Evolutionary conservation across 176 grass and related monocot genomes (phyloP), one percentile per base, ranked within the genome.

Genomic region (Areca catechu): DNA sequence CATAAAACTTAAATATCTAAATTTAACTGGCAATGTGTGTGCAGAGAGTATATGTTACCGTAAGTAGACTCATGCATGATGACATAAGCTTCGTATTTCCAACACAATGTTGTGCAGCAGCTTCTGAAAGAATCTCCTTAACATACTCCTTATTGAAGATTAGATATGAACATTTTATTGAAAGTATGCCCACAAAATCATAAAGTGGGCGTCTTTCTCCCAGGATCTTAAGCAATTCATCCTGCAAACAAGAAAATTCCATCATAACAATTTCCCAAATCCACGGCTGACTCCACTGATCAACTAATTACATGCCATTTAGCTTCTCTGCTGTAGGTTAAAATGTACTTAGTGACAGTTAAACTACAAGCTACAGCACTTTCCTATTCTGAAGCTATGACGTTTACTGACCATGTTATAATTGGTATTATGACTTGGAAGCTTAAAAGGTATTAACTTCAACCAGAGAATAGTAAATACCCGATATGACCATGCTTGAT

Each of bases 31-130:
- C 29, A 34, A 9, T 5, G 29, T 34, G 29, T 34, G 29, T 9
- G 29, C 29, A 9, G 29, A 34, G 29, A 34, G 29, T 34, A 34
- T 54, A 71, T 54, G 27, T 61, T 93, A 98, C 94, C 76, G 88
- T 93, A 66, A 89, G 76, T 71, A 98, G 83, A 83, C 89, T 68
- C 94, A 98, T 98, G 88, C 87, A 92, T 22, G 94, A 76, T 48
- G 79, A 93, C 51, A 89, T 77, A 58, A 86, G 73, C 53, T 85
- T 79, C 25, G 59, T 76, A 76, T 89, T 78, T 70, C 71, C 84
- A 57, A 62, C 22, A 78, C 69, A 73, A 72, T 83, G 85, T 50
- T 85, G 78, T 54, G 82, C 81, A 80, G 76, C 80, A 70, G 84
- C 79, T 80, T 85, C 81, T 30, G 73, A 80, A 51, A 98, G 78